Evolutionary conservation across 2,329 filamentous ascomycete species (phyloP).

Genomic region (Aspergillus chevalieri): DNA sequence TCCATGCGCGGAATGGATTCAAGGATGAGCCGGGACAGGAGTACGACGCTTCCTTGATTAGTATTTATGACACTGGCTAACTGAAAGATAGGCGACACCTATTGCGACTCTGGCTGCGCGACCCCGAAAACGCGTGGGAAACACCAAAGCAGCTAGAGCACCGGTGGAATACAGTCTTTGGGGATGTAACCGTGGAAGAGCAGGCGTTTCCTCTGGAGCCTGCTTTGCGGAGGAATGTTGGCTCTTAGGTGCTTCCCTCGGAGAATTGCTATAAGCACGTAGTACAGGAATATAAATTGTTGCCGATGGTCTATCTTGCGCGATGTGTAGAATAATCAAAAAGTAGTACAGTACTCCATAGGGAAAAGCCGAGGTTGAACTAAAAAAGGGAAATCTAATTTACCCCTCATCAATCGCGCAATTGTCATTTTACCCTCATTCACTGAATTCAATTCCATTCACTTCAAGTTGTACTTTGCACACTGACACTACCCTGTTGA

Average conservation of each 20-base stretch:
- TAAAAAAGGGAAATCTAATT: no score
- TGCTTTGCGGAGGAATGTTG: not conserved
- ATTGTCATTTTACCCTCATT: no score
- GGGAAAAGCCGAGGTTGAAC: no score
- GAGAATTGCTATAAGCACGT: no score
- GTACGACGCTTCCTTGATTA: constrained; percentile 11
- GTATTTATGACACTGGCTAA: not conserved
- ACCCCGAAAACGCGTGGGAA: constrained; percentile 38
- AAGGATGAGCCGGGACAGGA: constrained; percentile 27
- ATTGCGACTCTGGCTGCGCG: constrained; percentile 40
- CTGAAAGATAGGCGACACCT: constrained; percentile 29
- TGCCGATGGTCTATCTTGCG: no score
- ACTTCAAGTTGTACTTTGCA: no score
- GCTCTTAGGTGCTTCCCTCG: not conserved
- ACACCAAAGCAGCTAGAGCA: constrained; percentile 29
- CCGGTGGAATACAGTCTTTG: constrained; percentile 40
- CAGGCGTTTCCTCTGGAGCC: constrained; percentile 40
- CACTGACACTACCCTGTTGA: no score
- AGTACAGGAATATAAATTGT: no score
- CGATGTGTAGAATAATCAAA: no score
- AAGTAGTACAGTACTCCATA: no score
- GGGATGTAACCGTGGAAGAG: constrained; percentile 32
- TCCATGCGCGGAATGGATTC: constrained; percentile 43
- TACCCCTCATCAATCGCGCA: no score
- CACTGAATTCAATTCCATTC: no score